Evolutionary conservation across 2,329 filamentous ascomycete genomes (phyloP), one percentile per base, ranked within the genome.

Genomic region (Neocucurbitaria cava): DNA sequence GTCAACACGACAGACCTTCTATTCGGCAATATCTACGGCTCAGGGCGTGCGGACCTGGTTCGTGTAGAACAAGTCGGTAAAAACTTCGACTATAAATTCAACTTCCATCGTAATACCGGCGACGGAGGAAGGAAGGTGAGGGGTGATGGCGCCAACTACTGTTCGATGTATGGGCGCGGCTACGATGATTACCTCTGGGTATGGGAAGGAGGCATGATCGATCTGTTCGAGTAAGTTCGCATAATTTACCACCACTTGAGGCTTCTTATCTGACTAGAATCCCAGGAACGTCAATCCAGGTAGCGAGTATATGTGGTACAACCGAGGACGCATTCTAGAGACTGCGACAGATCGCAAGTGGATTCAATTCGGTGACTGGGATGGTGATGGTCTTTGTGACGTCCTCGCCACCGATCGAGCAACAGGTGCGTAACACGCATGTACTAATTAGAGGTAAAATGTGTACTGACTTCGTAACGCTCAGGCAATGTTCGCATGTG

Each of bases 301-400:
- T n/a, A n/a, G n/a, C n/a, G n/a, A n/a, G n/a, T n/a, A n/a, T n/a
- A n/a, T n/a, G 8, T 68, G 60, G 65, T 57, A 49, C 13, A 39
- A 15, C 17, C 50, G 52, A 18, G 51, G 49, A 7, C 50, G 43
- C 8, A 64, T 62, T 30, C 59, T 54, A 40, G 52, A 59, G 11
- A 58, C 55, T 6, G 40, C 35, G 15, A 46, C 62, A 5, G 54
- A 73, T 46, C 65, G 73, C 3, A 62, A 68, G 6, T 67, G 67
- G 38, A 44, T 78, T 4, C 70, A 77, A 39, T 54, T 78, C 6
- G 65, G 60, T 2, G 76, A 78, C 54, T 78, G 72, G 71, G 68
- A 79, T 43, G 72, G 69, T 10, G 75, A 78, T 54, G 75, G 76
- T 0, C 46, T 57, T 1, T 72, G 68, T 44, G 76, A 78, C 39